Conservation (phyloP, 2,329 filamentous ascomycete species). For the Cordyceps tenuipes region DNA sequence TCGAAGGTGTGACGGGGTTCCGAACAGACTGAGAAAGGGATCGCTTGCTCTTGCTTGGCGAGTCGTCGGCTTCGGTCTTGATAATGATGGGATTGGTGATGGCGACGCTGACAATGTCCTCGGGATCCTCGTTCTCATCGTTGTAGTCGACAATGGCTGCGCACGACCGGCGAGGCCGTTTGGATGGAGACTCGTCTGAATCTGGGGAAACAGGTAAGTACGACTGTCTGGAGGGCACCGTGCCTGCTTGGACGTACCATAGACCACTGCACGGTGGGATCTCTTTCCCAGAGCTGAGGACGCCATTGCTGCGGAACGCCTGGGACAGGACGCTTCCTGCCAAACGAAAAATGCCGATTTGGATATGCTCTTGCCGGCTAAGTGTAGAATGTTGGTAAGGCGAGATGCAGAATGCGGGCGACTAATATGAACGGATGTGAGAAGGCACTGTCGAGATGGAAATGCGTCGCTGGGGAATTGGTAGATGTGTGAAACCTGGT, state of each 20-base stretch:
- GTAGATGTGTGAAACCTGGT: not conserved
- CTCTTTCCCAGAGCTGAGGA: slow-evolving; percentile 19
- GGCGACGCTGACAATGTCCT: slow-evolving; percentile 26
- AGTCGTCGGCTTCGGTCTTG: slow-evolving; percentile 34
- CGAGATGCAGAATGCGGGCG: not conserved
- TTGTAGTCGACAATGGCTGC: slow-evolving; percentile 40
- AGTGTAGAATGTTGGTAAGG: not conserved
- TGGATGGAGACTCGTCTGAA: slow-evolving; percentile 29
- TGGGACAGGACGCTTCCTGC: slow-evolving; percentile 7
- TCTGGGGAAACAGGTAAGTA: slow-evolving; percentile 6
- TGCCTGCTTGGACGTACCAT: slow-evolving; percentile 15
- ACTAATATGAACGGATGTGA: not conserved
- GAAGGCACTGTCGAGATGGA: not conserved
- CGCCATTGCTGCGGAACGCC: slow-evolving; percentile 15
- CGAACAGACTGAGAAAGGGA: slow-evolving; percentile 27
- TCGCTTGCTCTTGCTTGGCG: slow-evolving; percentile 20
- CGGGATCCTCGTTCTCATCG: slow-evolving; percentile 57
- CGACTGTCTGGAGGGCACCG: not conserved
- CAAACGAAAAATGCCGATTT: not conserved
- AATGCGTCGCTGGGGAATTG: not conserved
- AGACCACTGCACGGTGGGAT: slow-evolving; percentile 14
- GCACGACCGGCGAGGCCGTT: slow-evolving; percentile 36
- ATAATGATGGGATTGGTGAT: slow-evolving; percentile 25
- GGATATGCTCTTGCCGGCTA: not conserved
- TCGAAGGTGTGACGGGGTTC: slow-evolving; percentile 59